Evolutionary conservation across 106 monocot species (phyloP).

Genomic region (Acorus calamus): DNA sequence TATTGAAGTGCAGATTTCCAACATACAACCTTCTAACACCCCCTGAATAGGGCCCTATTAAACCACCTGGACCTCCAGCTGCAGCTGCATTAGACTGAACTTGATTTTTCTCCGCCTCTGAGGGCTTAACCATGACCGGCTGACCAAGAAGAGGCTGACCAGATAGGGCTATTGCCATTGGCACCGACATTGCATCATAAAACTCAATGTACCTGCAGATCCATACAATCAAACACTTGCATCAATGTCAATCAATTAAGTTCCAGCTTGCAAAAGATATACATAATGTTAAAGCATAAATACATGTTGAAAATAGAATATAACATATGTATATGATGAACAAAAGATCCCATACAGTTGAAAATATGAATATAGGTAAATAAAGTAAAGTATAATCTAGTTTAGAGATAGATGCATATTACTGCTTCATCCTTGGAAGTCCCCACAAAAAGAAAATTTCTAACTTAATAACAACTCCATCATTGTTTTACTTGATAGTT

Average conservation of each 20-base stretch:
- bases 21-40: constrained; percentile 85
- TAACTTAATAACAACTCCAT: no score
- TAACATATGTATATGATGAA: no score
- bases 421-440: no score
- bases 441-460: no score
- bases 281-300: no score
- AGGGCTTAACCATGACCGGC: constrained; percentile 93
- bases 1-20: constrained; percentile 84
- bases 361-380: no score
- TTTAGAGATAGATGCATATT: no score
- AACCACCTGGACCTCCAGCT: constrained; percentile 30
- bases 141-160: constrained; percentile 80
- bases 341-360: no score
- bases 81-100: constrained; percentile 60
- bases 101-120: constrained; percentile 91
- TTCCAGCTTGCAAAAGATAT: no score
- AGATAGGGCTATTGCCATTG: constrained; percentile 93
- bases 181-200: constrained; percentile 93
- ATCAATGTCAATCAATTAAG: not conserved
- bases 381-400: no score
- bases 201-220: constrained; percentile 86
- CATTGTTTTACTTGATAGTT: no score
- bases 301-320: no score
- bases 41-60: constrained; percentile 46
- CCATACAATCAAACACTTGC: not conserved